Base-by-base conservation (phyloP, 1,284 basidiomycete species). In the Peniophora sp. region DNA sequence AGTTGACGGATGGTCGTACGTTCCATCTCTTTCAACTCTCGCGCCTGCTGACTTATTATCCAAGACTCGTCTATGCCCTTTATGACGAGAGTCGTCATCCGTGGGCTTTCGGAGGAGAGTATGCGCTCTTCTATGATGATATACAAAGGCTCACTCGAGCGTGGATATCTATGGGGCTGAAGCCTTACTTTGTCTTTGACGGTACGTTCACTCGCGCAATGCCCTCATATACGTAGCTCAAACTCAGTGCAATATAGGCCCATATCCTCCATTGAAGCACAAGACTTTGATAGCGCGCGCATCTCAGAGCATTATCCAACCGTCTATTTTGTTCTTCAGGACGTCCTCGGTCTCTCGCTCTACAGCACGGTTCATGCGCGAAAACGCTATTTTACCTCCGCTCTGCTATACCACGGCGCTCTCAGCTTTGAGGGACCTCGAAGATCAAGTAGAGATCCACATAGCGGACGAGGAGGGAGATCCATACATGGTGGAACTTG, bases 1-100 rank as follows among this genome's bases (percentile, higher is more conserved):
- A 2, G 78, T 94, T 38, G 92, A 95, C 69, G 89, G 81, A 43
- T 92, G 87, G 89, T 91, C 90, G 91, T 93, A 65, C 81, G 90
- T 81, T 41, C 46, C 25, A 45, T 50, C 50, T 53, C 51, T 34
- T 56, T 58, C 43, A 51, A 50, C 45, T 41, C 45, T 38, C 41
- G 27, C n/a, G n/a, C n/a, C n/a, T n/a, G n/a, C n/a, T n/a, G n/a
- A n/a, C n/a, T n/a, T n/a, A 20, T 39, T 25, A 51, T 22, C 48
- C 9, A 60, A 94, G 91, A 25, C 85, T 95, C 65, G 86, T 94
- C 56, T 93, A 84, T 64, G 75, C 81, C 55, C 59, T 93, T 12
- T 77, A 88, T 56, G 69, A 76, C 39, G 74, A 77, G 53, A 79
- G 81, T 2, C 74, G 72, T 50, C 68, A 92, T 38, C 83, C 88